phyloP scores from a whole-genome alignment of 2,329 filamentous ascomycete species.

The Aspergillus candidus region DNA sequence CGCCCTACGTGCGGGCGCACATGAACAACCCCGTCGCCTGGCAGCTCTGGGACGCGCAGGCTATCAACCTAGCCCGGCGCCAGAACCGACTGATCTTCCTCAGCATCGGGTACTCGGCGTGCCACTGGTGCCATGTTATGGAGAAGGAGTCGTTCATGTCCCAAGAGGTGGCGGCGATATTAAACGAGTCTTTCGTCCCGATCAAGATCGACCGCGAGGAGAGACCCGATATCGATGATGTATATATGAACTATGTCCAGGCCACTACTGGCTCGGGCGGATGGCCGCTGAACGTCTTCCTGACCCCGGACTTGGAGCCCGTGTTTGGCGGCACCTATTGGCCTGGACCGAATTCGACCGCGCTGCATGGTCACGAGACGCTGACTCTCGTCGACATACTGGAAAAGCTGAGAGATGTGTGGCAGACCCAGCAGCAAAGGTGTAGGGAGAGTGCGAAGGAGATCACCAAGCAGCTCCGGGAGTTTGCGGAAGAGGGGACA shows the following conservation, averaged over 20 bases:
- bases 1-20: conserved; percentile 65
- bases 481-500: conserved; percentile 85
- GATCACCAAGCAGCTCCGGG: conserved; percentile 71
- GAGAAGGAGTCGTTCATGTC: conserved; percentile 87
- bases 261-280: conserved; percentile 84
- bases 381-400: conserved; percentile 80
- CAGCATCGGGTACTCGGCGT: conserved; percentile 91
- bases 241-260: conserved; percentile 98
- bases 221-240: conserved; percentile 84
- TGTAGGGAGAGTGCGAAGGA: conserved; percentile 79
- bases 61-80: conserved; percentile 67
- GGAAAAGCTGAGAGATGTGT: conserved; percentile 66
- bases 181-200: conserved; percentile 85
- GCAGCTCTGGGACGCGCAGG: conserved; percentile 79
- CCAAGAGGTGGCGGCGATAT: conserved; percentile 66
- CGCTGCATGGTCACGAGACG: conserved; percentile 48
- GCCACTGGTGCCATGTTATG: conserved; percentile 93
- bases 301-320: conserved; percentile 86
- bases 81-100: conserved; percentile 88
- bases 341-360: conserved; percentile 66
- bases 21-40: conserved; percentile 79
- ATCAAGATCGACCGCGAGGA: conserved; percentile 92
- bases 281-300: conserved; percentile 95
- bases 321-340: conserved; percentile 97
- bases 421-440: conserved; percentile 76